Percentiles rank a stretch among this genome's conserved stretches.
phyloP scores from a whole-genome alignment of 257 asterid species.

The Fraxinus cuspidata region DNA sequence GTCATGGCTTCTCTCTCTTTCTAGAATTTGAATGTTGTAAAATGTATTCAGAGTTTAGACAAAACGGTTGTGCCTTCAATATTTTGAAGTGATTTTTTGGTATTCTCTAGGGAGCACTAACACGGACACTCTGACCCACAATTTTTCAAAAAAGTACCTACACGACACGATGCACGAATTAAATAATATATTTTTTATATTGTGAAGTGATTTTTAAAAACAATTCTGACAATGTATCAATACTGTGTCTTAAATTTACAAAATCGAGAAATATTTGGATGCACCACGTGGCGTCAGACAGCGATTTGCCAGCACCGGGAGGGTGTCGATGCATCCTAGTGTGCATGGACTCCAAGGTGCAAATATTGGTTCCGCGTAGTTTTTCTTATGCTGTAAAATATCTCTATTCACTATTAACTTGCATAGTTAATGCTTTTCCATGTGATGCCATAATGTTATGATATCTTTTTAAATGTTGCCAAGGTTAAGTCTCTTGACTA shows the following conservation, averaged over 20 bases:
- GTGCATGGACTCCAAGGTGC: not conserved
- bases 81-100: not conserved
- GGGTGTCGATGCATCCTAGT: no score
- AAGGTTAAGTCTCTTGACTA: constrained; percentile 6
- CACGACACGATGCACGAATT: no score
- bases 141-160: no score
- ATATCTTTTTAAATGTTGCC: not conserved
- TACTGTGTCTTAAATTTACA: no score
- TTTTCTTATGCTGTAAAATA: not conserved
- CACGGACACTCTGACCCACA: no score
- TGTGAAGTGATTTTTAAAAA: no score
- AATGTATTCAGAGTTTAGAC: not conserved
- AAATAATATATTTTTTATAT: no score
- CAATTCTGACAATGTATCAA: no score
- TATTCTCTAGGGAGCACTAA: no score
- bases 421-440: not conserved
- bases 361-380: not conserved
- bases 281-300: no score
- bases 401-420: not conserved
- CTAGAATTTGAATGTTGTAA: constrained; percentile 1
- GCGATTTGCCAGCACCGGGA: no score
- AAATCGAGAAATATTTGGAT: no score
- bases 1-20: constrained; percentile 5
- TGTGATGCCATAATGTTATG: not conserved
- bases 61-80: not conserved